Base-by-base conservation (phyloP, 495 filamentous ascomycete species). In the Podospora australis region DNA sequence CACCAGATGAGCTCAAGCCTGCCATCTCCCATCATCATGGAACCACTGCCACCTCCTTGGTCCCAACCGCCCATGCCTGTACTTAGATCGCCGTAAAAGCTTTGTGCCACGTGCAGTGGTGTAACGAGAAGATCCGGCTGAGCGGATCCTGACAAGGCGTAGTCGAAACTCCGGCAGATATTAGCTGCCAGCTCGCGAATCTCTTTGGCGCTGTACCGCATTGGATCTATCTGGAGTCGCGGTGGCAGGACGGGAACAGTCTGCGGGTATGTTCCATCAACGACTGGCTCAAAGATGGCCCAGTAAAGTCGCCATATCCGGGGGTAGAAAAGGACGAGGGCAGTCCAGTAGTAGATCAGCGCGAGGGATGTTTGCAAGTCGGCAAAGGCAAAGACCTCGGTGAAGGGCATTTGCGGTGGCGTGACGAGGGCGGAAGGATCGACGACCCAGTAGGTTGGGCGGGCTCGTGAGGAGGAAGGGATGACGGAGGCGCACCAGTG, bases 1-100 rank as follows among this genome's bases (percentile, higher is more conserved):
- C 69, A 69, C 72, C 72, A 74, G 32, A 64, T 48, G 8, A 68
- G 39, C 46, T 73, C 72, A 0, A 68, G 40, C 36, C 63, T 14
- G 13, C 53, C 50, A 13, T 45, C 47, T 6, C 39, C 30, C 1
- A 16, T 36, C n/a, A 38, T 45, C 17, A 1, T 24, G n/a, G n/a
- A n/a, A n/a, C n/a, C 29, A n/a, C 39, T 8, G 16, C 19, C 46
- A 17, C 28, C n/a, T 28, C 21, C n/a, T n/a, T 24, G 3, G 17
- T n/a, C 36, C 39, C 22, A 28, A 7, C 23, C 40, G 7, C 17
- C n/a, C n/a, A n/a, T n/a, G n/a, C n/a, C n/a, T n/a, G n/a, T n/a
- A n/a, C n/a, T n/a, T 35, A 23, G 20, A 50, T 56, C 39, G n/a
- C 40, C 23, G 39, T 65, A 73, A 34, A 69, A 70, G 6, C 55